Conservation (phyloP, 1,284 basidiomycete species). For the Rhodotorula sp. region DNA sequence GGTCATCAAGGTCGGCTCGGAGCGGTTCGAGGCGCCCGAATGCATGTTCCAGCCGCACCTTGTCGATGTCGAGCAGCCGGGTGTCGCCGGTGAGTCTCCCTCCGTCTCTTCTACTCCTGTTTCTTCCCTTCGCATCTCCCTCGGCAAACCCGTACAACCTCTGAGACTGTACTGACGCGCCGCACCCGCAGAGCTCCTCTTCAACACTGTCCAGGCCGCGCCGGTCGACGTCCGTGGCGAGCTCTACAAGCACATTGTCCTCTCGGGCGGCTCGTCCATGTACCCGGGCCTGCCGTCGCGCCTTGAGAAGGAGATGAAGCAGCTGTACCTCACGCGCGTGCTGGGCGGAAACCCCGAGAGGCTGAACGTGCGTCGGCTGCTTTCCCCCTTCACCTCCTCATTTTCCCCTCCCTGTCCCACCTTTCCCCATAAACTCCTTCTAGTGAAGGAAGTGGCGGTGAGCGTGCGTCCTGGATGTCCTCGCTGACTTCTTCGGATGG, state of each 20-base stretch:
- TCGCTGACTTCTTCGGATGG: too few species aligned
- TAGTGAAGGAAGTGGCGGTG: too few species aligned
- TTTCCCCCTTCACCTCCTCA: not conserved
- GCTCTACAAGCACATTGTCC: constrained; percentile 96
- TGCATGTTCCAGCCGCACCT: constrained; percentile 99
- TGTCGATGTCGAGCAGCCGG: constrained; percentile 95
- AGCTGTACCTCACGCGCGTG: constrained; percentile 89
- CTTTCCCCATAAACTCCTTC: too few species aligned
- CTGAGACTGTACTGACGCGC: not conserved
- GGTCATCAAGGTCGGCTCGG: constrained; percentile 94
- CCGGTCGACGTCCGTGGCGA: constrained; percentile 88
- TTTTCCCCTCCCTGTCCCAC: too few species aligned
- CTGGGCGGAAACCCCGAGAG: constrained; percentile 80
- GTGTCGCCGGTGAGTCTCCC: constrained; percentile 72
- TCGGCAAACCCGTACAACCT: too few species aligned
- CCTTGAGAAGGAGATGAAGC: constrained; percentile 99
- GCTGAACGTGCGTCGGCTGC: constrained; percentile 79
- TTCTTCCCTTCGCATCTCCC: not conserved
- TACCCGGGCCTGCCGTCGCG: constrained; percentile 96
- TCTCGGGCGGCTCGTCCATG: constrained; percentile 97
- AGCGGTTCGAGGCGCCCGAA: constrained; percentile 99
- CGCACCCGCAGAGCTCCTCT: constrained; percentile 76
- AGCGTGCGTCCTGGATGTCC: too few species aligned
- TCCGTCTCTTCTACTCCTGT: not conserved
- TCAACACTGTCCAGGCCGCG: constrained; percentile 91